Conservation (phyloP, 2,329 filamentous ascomycete genomes). For the Akanthomyces muscarius region DNA sequence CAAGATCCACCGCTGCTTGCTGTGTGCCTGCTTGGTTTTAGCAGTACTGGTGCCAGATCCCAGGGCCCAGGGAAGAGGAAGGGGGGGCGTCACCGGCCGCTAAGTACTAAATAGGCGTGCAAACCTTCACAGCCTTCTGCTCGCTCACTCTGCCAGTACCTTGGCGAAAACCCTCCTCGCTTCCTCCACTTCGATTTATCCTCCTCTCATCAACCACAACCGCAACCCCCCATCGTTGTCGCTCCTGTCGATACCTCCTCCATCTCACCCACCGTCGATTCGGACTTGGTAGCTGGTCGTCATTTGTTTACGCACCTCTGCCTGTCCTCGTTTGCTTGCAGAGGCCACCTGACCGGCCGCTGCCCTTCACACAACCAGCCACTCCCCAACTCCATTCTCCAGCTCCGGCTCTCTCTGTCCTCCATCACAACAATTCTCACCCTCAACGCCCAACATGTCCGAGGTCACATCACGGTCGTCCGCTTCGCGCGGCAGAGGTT, state of each 20-base stretch:
- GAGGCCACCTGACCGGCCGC: constrained; percentile 38
- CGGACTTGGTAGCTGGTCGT: constrained; percentile 17
- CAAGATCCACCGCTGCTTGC: too few species aligned
- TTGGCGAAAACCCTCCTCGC: constrained; percentile 15
- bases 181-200: constrained; percentile 13
- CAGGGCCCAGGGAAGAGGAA: not conserved
- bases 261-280: constrained; percentile 15
- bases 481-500: constrained; percentile 84
- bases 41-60: not conserved
- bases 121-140: constrained; percentile 10
- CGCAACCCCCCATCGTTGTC: constrained; percentile 12
- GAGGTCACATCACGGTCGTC: constrained; percentile 83
- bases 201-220: constrained; percentile 15
- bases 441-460: constrained; percentile 65
- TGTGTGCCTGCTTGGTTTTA: not conserved
- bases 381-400: constrained; percentile 24
- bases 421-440: constrained; percentile 17
- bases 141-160: not conserved
- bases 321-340: constrained; percentile 24
- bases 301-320: constrained; percentile 16
- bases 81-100: constrained; percentile 4
- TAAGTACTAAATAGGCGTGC: constrained; percentile 5
- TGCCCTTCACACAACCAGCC: constrained; percentile 18
- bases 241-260: constrained; percentile 12
- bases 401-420: constrained; percentile 27